Conservation (phyloP, 1,139 yeast genomes). For the Lodderomyces elongisporus region DNA sequence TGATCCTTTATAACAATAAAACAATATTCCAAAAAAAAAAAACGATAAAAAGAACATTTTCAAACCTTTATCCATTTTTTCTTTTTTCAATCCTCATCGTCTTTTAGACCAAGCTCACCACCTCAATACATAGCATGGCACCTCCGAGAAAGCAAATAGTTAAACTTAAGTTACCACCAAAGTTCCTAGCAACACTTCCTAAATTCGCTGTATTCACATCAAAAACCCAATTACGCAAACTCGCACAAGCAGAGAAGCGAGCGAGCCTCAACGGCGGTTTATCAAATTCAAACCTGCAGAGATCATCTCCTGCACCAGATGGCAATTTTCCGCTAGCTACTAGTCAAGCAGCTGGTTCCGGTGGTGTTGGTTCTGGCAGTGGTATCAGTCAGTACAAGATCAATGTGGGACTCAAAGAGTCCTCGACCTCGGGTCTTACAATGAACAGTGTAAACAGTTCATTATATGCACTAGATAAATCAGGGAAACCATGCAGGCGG, state of each 20-base stretch:
- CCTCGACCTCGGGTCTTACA: conserved; percentile 40
- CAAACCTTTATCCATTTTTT: no score
- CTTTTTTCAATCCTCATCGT: no score
- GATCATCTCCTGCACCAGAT: conserved; percentile 14
- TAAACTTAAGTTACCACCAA: conserved; percentile 27
- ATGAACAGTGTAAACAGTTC: conserved; percentile 32
- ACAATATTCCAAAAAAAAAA: no score
- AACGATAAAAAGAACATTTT: no score
- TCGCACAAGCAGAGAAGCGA: conserved; percentile 26
- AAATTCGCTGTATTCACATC: conserved; percentile 28
- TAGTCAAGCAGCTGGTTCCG: conserved; percentile 3
- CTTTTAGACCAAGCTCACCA: no score
- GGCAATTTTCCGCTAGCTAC: neutral
- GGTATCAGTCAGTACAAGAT: conserved; percentile 24
- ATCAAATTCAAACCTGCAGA: conserved; percentile 12
- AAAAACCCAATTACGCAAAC: conserved; percentile 27
- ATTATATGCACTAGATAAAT: conserved; percentile 36
- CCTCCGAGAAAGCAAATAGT: conserved; percentile 32
- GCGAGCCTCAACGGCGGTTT: conserved; percentile 14
- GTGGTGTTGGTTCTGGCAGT: conserved; percentile 4
- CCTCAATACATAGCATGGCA: no score
- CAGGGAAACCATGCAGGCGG: conserved; percentile 45
- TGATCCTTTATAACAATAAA: no score
- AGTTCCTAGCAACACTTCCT: conserved; percentile 32
- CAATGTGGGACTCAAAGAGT: conserved; percentile 39